phyloP scores from a whole-genome alignment of 2,329 filamentous ascomycete species.

The Cytospora chrysosperma region DNA sequence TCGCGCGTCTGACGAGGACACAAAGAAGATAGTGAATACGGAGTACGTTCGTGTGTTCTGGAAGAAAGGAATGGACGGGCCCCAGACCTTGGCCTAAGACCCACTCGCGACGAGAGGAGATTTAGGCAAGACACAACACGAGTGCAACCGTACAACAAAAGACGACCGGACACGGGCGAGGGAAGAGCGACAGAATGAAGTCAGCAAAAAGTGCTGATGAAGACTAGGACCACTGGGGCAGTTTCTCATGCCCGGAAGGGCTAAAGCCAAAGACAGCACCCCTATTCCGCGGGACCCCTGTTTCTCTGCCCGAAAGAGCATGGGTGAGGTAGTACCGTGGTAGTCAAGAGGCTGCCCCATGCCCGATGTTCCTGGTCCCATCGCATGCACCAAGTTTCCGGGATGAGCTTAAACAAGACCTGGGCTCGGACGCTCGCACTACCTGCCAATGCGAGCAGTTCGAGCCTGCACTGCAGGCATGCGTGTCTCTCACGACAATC shows the following conservation, averaged over 20 bases:
- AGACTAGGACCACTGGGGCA: conserved; percentile 2
- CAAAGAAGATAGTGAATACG: not conserved
- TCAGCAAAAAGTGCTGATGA: conserved; percentile 5
- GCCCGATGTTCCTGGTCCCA: conserved; percentile 18
- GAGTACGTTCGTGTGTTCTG: not conserved
- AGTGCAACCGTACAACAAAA: not conserved
- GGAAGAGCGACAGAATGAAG: conserved; percentile 3
- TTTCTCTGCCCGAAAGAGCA: conserved; percentile 9
- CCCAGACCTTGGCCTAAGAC: not conserved
- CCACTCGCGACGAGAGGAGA: not conserved
- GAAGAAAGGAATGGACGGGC: not conserved
- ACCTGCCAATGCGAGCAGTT: conserved; percentile 12
- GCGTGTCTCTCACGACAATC: not conserved
- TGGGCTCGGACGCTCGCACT: conserved; percentile 21
- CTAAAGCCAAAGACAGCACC: conserved; percentile 5
- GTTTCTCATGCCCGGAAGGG: conserved; percentile 8
- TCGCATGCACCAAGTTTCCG: conserved; percentile 28
- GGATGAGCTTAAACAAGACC: conserved; percentile 27
- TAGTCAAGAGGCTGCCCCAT: conserved; percentile 13
- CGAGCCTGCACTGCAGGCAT: not conserved
- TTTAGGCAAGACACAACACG: conserved; percentile 12
- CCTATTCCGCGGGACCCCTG: conserved; percentile 12
- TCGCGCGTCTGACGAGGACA: not conserved
- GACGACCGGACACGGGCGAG: not conserved
- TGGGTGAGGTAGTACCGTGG: conserved; percentile 8